Evolutionary conservation across 78 protist genomes (phyloP).

Genomic region (Dictyostelium intermedium): DNA sequence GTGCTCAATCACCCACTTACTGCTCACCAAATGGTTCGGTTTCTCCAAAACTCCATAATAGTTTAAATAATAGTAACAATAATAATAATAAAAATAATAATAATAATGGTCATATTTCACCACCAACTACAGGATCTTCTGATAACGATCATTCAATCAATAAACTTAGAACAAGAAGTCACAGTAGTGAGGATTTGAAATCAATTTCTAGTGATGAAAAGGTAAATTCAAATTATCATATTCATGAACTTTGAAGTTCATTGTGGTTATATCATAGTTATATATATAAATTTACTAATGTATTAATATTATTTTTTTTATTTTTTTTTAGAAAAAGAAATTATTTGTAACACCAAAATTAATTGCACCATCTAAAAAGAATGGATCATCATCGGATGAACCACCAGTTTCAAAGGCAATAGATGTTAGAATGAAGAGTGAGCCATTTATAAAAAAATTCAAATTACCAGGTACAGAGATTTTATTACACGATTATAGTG

Average conservation of each 20-base stretch:
- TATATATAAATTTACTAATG: too few relatives aligned
- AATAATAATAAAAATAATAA: background rate
- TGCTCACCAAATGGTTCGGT: background rate
- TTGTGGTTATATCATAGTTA: too few relatives aligned
- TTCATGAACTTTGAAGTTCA: too few relatives aligned
- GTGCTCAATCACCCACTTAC: background rate
- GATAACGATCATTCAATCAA: background rate
- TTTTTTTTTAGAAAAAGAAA: slow-evolving; percentile 21
- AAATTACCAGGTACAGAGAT: slow-evolving; percentile 56
- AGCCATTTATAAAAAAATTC: slow-evolving; percentile 60
- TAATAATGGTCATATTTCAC: background rate
- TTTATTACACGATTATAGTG: slow-evolving; percentile 38
- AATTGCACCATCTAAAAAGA: slow-evolving; percentile 18
- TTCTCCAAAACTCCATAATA: background rate
- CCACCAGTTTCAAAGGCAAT: slow-evolving; percentile 61
- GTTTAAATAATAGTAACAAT: background rate
- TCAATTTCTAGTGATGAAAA: slow-evolving; percentile 1
- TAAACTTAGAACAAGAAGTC: slow-evolving; percentile 10
- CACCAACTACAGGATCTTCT: background rate
- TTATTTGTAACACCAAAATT: slow-evolving; percentile 67
- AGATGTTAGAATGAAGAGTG: slow-evolving; percentile 60
- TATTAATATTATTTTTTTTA: background rate
- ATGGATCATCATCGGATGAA: background rate
- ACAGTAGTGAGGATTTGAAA: slow-evolving; percentile 22
- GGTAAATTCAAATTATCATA: background rate